Percentiles rank a stretch among this genome's conserved stretches.
Conservation (phyloP, 202 grass and related monocot genomes). For the Schoenoplectus triqueter region DNA sequence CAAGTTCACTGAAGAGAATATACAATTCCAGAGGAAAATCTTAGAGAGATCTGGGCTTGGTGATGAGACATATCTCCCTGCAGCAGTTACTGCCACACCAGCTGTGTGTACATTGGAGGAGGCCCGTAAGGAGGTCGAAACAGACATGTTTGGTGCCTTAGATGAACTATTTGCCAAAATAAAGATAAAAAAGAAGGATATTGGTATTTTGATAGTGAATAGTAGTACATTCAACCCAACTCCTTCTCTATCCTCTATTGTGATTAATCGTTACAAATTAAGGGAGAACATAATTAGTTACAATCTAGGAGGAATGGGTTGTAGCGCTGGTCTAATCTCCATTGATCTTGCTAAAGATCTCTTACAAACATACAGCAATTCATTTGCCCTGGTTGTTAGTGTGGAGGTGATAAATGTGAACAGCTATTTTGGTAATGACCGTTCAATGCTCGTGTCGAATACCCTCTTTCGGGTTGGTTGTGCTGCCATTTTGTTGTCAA, state of each 20-base stretch:
- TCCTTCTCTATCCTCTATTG: conserved; percentile 66
- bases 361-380: conserved; percentile 49
- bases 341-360: conserved; percentile 74
- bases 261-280: conserved; percentile 70
- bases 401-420: conserved; percentile 75
- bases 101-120: conserved; percentile 53
- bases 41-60: conserved; percentile 66
- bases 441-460: conserved; percentile 75
- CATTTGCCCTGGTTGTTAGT: conserved; percentile 67
- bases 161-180: conserved; percentile 68
- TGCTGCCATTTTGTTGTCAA: conserved; percentile 64
- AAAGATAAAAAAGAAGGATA: conserved; percentile 59
- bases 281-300: conserved; percentile 55
- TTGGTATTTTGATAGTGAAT: conserved; percentile 74
- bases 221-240: conserved; percentile 86
- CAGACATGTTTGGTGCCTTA: conserved; percentile 69
- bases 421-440: conserved; percentile 73
- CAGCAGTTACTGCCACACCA: conserved; percentile 57
- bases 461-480: conserved; percentile 74
- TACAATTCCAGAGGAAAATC: conserved; percentile 68
- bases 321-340: conserved; percentile 71
- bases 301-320: conserved; percentile 83
- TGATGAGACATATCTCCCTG: conserved; percentile 70
- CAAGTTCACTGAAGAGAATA: conserved; percentile 62
- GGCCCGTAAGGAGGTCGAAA: conserved; percentile 56